Evolutionary conservation across 768 basidiomycete genomes (phyloP), one percentile per base, ranked within the genome.

Genomic region (Russula brevipes): DNA sequence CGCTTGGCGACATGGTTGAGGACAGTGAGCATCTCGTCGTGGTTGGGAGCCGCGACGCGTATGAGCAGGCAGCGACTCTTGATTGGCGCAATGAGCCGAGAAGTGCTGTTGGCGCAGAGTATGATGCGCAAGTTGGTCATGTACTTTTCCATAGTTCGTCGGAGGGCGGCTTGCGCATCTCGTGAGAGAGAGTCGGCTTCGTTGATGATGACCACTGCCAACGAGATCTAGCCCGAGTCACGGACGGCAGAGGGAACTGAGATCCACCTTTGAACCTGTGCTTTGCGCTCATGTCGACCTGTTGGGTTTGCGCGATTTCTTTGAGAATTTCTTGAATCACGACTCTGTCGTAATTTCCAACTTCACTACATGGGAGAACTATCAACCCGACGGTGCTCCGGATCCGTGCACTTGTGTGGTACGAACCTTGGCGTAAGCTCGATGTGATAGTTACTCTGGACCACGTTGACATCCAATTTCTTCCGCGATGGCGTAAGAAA

Each of bases 111-210:
- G 24, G 95, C 94, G 72, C 95, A 98, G 0, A 99, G 81, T 68
- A 99, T 96, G 70, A 99, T 88, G 35, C 96, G 86, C 84, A 99
- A 84, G 73, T 98, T 99, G 46, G 88, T 86, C 90, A 97, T 98
- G 79, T 96, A 98, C 75, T 98, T 98, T 73, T 99, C 96, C 96
- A 98, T 99, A 10, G 96, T 99, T 61, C 96, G 82, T 70, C 96
- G 87, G 39, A 99, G 82, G 8, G 96, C 96, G 0, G 96, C 94
- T 78, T 99, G 96, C 1, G 96, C 96, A 76, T 99, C 96, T 58
- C 96, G 87, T 11, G 92, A 87, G 46, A 99, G 81, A 0, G 91
- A 88, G 73, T 99, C 96, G 2, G 96, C 96, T 76, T 98, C 96
- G 69, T 98, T 98, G 71, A 99, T 97, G 61, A 99, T 82, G 55